Evolutionary conservation across 805 yeast species (phyloP), one percentile per base, ranked within the genome.

Genomic region (Pichia paraexigua): DNA sequence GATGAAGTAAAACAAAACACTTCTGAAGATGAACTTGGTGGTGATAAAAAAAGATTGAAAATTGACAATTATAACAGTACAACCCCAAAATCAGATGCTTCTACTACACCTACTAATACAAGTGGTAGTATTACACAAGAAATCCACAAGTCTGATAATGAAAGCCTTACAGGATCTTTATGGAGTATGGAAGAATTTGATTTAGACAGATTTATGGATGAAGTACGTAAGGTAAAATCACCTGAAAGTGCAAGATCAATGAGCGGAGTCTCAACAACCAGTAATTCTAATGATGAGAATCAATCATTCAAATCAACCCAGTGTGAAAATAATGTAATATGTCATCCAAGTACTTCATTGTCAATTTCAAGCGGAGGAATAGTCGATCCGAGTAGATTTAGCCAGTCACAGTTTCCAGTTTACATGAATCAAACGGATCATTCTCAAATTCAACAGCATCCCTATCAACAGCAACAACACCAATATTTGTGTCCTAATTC

Each of bases 141-240:
- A 18, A 25, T 7, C 9, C 13, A 17, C 2, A 27, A n/a, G n/a
- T 42, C 44, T 5, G 44, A 25, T 25, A 42, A 9, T 24, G 44
- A 44, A 9, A 45, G 27, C 35, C 12, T 20, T 11, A n/a, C 35
- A 11, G 53, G 45, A 5, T 25, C 40, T 11, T 5, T 50, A 1
- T 72, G 75, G 74, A 57, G 68, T 2, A 63, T 72, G 6, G 65
- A 67, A 41, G 67, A 67, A 42, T 56, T 62, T 9, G 71, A 69
- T 43, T 57, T 80, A 50, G 76, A 73, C 27, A 63, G 66, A 20
- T 80, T 80, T 60, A 78, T 80, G 59, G 69, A 69, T 47, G 78
- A 78, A 51, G 63, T 79, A 52, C 74, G 73, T 25, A 69, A 67
- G 13, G 50, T 53, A 5, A 58, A 56, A 12, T 61, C 67, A 6